phyloP scores from a whole-genome alignment of 2,329 filamentous ascomycete species.

The Sporothrix humicola region DNA sequence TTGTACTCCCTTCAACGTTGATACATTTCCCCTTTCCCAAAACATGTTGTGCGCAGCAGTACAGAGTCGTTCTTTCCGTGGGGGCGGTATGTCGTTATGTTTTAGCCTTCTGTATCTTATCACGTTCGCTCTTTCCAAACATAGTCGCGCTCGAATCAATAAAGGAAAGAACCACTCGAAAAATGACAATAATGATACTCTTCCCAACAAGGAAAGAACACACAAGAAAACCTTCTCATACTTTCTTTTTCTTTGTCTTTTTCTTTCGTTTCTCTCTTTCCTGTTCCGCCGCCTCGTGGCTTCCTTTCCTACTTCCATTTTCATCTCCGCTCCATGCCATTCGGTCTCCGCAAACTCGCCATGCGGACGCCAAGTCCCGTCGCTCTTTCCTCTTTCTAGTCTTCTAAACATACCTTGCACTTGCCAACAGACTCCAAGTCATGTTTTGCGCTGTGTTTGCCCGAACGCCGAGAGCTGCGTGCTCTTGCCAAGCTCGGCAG shows the following conservation, averaged over 20 bases:
- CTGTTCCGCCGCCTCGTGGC: not conserved
- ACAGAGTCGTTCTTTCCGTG: not conserved
- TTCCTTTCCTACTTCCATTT: not conserved
- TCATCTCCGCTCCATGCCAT: not conserved
- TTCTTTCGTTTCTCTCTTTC: not conserved
- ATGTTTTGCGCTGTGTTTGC: not conserved
- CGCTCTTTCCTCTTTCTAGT: not conserved
- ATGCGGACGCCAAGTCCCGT: not conserved
- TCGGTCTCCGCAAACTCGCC: conserved; percentile 31
- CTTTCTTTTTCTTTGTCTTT: too few species aligned
- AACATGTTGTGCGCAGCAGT: not conserved
- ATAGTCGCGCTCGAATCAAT: not conserved
- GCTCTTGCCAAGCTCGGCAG: not conserved
- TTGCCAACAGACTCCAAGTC: too few species aligned
- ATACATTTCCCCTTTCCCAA: not conserved
- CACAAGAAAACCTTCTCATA: conserved; percentile 6
- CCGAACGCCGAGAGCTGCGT: not conserved
- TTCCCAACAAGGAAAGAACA: not conserved
- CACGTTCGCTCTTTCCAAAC: not conserved
- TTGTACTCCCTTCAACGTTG: not conserved
- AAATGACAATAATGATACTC: not conserved
- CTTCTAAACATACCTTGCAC: not conserved
- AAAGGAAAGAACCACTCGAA: not conserved
- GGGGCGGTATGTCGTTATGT: not conserved
- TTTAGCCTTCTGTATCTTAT: not conserved